A percentile compares a stretch with the other conserved stretches of the same genome.
These are phyloP conservation scores for Backusella macrospora DNA, from an alignment of 192 early-diverging fungal species.

Conservation along the genomic window DNA sequence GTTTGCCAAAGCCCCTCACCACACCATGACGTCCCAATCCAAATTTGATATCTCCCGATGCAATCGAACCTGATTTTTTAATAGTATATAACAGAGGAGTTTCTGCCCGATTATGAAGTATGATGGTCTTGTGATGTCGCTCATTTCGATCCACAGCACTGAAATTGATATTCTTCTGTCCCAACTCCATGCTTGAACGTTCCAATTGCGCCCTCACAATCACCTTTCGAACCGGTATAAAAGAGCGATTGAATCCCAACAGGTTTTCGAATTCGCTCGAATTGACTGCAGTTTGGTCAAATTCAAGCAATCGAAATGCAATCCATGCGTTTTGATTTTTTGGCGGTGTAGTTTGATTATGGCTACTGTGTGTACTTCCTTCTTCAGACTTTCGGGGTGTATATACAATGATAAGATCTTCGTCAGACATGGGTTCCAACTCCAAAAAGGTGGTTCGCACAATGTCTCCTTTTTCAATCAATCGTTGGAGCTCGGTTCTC, in stretches of 20 bases:
- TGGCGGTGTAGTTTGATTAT: conserved; percentile 69
- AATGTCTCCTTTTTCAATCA: conserved; percentile 71
- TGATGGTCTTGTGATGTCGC: conserved; percentile 80
- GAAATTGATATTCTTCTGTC: conserved; percentile 98
- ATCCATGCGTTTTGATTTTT: conserved; percentile 81
- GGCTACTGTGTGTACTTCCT: conserved; percentile 51
- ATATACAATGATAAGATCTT: conserved; percentile 75
- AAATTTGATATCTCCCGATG: conserved; percentile 85
- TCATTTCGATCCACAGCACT: conserved; percentile 86
- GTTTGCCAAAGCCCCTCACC: conserved; percentile 85
- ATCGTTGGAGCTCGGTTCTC: conserved; percentile 68
- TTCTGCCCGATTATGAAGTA: conserved; percentile 88
- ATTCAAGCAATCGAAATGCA: conserved; percentile 83
- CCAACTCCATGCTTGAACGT: conserved; percentile 85
- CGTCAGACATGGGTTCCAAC: conserved; percentile 62
- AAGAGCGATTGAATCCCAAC: conserved; percentile 50
- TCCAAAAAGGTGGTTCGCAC: conserved; percentile 58
- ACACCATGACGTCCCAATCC: conserved; percentile 82
- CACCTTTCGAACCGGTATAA: conserved; percentile 86
- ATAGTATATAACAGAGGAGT: conserved; percentile 89
- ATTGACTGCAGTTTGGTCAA: conserved; percentile 72
- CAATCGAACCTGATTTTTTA: conserved; percentile 92
- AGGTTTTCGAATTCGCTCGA: conserved; percentile 77
- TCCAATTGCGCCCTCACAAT: conserved; percentile 83
- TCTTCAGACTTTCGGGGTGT: conserved; percentile 42